phyloP scores from a whole-genome alignment of 139 green algal genomes.

The Coelastrella sp. region DNA sequence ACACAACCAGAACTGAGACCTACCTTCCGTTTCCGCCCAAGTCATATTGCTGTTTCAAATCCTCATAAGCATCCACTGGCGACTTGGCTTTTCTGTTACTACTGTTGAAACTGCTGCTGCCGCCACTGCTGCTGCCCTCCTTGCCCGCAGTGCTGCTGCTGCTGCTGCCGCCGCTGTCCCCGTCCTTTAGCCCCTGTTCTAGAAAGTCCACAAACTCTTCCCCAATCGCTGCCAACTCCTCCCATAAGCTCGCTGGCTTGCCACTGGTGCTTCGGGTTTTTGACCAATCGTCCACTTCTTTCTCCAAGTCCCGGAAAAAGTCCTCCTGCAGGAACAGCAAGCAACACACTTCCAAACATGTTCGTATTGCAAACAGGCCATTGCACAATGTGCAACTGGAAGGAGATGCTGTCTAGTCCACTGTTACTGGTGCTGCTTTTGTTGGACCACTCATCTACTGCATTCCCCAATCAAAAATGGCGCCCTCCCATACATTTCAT shows the following conservation, averaged over 20 bases:
- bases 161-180: constrained; percentile 1
- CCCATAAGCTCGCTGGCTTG: constrained; percentile 40
- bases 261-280: neutral
- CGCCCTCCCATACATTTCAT: too few species aligned
- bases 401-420: too few species aligned
- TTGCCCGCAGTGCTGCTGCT: neutral
- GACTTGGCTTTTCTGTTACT: neutral
- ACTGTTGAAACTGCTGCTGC: constrained; percentile 17
- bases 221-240: constrained; percentile 48
- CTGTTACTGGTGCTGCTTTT: too few species aligned
- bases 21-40: neutral
- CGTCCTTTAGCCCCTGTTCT: constrained; percentile 4
- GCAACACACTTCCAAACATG: neutral
- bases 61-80: constrained; percentile 39
- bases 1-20: too few species aligned
- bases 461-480: too few species aligned
- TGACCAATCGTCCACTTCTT: constrained; percentile 36
- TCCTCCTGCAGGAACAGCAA: too few species aligned
- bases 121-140: constrained; percentile 25
- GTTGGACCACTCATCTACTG: too few species aligned
- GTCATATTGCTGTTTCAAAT: constrained; percentile 32
- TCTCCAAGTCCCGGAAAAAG: constrained; percentile 51
- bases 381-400: too few species aligned
- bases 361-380: too few species aligned
- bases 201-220: constrained; percentile 53